Conservation (phyloP, 495 filamentous ascomycete genomes). For the Beverwykella pulmonaria region DNA sequence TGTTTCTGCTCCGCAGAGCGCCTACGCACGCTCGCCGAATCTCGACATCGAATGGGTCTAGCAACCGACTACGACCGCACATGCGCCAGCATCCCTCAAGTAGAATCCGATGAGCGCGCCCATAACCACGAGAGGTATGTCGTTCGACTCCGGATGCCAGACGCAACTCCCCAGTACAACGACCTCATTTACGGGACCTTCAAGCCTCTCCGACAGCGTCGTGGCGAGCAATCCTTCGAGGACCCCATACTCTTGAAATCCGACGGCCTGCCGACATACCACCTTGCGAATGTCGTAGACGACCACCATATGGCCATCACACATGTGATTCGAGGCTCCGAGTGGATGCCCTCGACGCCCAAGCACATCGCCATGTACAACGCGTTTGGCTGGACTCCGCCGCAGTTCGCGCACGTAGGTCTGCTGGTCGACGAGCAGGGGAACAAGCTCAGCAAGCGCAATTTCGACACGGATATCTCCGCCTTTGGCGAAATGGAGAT, state of each 20-base stretch:
- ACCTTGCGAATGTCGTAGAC: constrained; percentile 95
- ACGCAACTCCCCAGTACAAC: constrained; percentile 60
- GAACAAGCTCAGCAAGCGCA: constrained; percentile 90
- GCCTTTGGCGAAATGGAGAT: constrained; percentile 69
- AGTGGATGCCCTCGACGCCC: constrained; percentile 95
- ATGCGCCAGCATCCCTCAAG: constrained; percentile 66
- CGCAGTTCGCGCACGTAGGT: constrained; percentile 84
- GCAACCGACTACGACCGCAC: constrained; percentile 75
- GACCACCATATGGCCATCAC: constrained; percentile 94
- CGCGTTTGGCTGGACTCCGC: constrained; percentile 85
- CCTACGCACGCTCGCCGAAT: constrained; percentile 63
- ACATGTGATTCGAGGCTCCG: constrained; percentile 86
- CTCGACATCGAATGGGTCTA: constrained; percentile 61
- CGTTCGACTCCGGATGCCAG: constrained; percentile 69
- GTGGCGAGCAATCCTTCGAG: constrained; percentile 60
- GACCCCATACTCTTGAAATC: constrained; percentile 87
- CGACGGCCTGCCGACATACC: constrained; percentile 92
- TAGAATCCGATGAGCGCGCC: constrained; percentile 70
- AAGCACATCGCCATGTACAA: constrained; percentile 85
- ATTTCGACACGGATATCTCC: constrained; percentile 68
- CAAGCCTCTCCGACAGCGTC: constrained; percentile 44
- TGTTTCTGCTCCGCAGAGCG: constrained; percentile 86
- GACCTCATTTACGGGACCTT: constrained; percentile 74
- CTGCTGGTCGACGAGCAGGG: constrained; percentile 73
- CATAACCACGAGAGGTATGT: constrained; percentile 71